Base-by-base conservation (phyloP, 1,284 basidiomycete genomes). In the Quambalaria eucalypti region DNA sequence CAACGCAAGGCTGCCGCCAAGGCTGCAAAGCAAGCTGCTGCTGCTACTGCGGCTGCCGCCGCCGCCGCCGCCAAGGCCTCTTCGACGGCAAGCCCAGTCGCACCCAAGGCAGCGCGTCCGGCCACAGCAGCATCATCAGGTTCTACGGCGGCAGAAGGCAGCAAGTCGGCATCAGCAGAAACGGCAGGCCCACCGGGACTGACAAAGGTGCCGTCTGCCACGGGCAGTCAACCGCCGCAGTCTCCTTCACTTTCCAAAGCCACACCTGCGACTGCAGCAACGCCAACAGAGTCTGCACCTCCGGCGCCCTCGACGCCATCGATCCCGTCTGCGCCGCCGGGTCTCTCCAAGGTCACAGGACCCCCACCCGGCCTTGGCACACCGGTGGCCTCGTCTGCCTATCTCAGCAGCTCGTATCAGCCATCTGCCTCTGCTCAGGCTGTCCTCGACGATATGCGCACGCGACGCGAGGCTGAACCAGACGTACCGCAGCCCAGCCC, bases 381-480 rank as follows among this genome's bases (percentile, higher is more conserved):
- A 6, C 31, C 58, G 4, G 40, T 14, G 7, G 78, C 81, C 28
- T 81, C 81, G 1, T 50, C 82, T 26, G 30, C 57, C 26, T 54
- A 54, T 8, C 28, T 68, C 60, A 52, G 55, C 53, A 57, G 84
- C 26, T 82, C 85, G 2, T 92, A 91, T 76, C 88, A 90, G 71
- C 87, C 90, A 78, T 90, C 89, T 0, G 86, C 81, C 12, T 85
- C 87, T 44, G 88, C 87, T 0, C 86, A 86, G 64, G 87, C 86
- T 2, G 79, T 92, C 46, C 79, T 91, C 49, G 88, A 90, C 59
- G 89, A 91, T 67, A 82, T 91, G 54, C 84, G 83, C 68, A 83
- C 83, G 46, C 81, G 89, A 39, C 81, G 88, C 44, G 86, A 88
- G 65, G 80, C 82, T 8, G 52, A 60, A 91, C 74, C 91, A 86